Percentiles rank a stretch among this genome's conserved stretches.
These are phyloP conservation scores for Suhomyces xylopsoci DNA, from an alignment of 805 yeast species.

Conservation along the genomic window DNA sequence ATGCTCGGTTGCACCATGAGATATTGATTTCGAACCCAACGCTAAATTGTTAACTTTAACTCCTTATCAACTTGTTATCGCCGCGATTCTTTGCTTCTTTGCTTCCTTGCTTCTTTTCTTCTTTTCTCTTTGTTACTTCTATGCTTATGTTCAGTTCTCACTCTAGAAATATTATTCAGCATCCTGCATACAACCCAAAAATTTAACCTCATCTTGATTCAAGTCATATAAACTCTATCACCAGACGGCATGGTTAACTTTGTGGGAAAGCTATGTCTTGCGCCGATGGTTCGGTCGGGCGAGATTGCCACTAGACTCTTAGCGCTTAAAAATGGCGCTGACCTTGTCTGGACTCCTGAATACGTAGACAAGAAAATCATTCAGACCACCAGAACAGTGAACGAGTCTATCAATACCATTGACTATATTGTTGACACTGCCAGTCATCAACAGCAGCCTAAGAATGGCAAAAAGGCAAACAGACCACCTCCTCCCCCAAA, in stretches of 20 bases:
- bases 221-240: background rate
- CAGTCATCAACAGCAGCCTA: conserved; percentile 9
- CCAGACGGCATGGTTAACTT: conserved; percentile 53
- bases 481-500: conserved; percentile 43
- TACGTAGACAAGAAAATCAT: conserved; percentile 82
- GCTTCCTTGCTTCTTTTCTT: background rate
- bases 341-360: conserved; percentile 93
- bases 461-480: conserved; percentile 32
- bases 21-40: background rate
- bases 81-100: no score
- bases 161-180: background rate
- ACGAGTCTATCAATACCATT: conserved; percentile 53
- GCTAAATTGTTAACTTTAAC: no score
- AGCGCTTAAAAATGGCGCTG: conserved; percentile 83
- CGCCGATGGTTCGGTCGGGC: conserved; percentile 97
- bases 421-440: conserved; percentile 50
- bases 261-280: conserved; percentile 77
- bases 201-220: background rate
- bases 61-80: background rate
- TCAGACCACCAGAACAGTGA: conserved; percentile 62
- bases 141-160: background rate
- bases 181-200: background rate
- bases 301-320: conserved; percentile 87
- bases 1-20: background rate
- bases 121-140: background rate